phyloP scores from a whole-genome alignment of 106 monocot genomes.

The Triglochin maritima region DNA sequence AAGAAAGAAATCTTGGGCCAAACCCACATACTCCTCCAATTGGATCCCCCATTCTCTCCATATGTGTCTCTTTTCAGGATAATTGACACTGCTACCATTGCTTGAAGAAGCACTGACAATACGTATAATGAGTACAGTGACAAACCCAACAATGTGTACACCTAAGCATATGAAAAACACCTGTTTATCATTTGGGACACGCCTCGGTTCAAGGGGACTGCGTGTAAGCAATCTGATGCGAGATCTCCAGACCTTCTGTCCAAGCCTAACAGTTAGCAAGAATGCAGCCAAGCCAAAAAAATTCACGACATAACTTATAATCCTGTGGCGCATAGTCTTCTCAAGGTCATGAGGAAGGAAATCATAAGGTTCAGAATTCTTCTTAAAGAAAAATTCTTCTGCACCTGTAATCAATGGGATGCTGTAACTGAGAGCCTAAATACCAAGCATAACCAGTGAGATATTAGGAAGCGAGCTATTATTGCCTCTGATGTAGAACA shows the following conservation, averaged over 20 bases:
- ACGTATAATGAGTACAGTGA: slow-evolving; percentile 25
- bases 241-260: slow-evolving; percentile 60
- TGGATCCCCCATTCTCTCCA: slow-evolving; percentile 33
- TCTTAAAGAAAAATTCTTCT: slow-evolving; percentile 41
- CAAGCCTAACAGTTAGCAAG: slow-evolving; percentile 48
- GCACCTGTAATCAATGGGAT: slow-evolving; percentile 57
- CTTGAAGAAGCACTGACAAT: slow-evolving; percentile 14
- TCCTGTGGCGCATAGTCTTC: slow-evolving; percentile 23
- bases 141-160: slow-evolving; percentile 34
- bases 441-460: slow-evolving; percentile 56
- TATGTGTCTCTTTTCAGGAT: slow-evolving; percentile 20
- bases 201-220: slow-evolving; percentile 28
- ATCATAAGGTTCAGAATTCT: slow-evolving; percentile 15
- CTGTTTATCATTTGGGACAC: slow-evolving; percentile 47
- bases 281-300: slow-evolving; percentile 39
- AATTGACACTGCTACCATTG: slow-evolving; percentile 14
- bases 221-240: slow-evolving; percentile 46
- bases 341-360: slow-evolving; percentile 19
- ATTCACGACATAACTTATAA: slow-evolving; percentile 43
- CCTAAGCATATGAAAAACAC: slow-evolving; percentile 30
- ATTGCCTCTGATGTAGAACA: slow-evolving; percentile 32
- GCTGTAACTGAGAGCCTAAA: slow-evolving; percentile 54
- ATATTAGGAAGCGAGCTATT: slow-evolving; percentile 21
- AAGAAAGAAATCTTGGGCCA: slow-evolving; percentile 64
- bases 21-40: slow-evolving; percentile 48